phyloP scores from a whole-genome alignment of 805 yeast genomes.

The Wickerhamomyces chambardii region DNA sequence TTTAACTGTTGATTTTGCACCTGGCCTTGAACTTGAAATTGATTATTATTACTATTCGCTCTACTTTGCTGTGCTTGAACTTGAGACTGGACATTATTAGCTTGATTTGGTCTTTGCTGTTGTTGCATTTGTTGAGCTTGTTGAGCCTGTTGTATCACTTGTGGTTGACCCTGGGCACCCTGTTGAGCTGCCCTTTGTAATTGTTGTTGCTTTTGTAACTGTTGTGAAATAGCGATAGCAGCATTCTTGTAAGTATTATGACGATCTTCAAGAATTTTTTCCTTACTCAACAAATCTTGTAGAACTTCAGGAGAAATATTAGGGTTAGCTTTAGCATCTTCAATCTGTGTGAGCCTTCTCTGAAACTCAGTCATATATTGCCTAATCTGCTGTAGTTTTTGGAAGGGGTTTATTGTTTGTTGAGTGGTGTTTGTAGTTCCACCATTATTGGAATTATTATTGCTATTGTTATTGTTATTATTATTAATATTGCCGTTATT shows the following conservation, averaged over 20 bases:
- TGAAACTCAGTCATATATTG: constrained; percentile 39
- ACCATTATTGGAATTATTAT: constrained; percentile 1
- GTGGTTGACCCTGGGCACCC: constrained; percentile 2
- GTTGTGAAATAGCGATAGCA: constrained; percentile 22
- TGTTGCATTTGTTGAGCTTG: neutral
- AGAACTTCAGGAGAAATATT: constrained; percentile 35
- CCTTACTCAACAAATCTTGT: constrained; percentile 36
- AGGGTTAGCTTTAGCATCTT: constrained; percentile 34
- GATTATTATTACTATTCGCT: no score
- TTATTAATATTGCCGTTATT: no score
- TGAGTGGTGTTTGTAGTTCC: constrained; percentile 1
- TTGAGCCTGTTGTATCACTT: constrained; percentile 6
- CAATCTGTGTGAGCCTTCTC: constrained; percentile 39
- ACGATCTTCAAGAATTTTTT: constrained; percentile 35
- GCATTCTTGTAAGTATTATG: constrained; percentile 40
- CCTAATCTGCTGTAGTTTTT: constrained; percentile 34
- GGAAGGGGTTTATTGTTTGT: constrained; percentile 7
- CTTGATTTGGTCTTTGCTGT: neutral
- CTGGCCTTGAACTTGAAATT: no score
- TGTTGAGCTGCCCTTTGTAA: constrained; percentile 1
- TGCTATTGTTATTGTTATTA: neutral
- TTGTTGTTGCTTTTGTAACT: constrained; percentile 4
- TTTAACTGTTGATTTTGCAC: no score
- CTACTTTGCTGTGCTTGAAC: constrained; percentile 3
- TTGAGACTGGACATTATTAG: neutral